Percentiles rank a stretch among this genome's conserved stretches.
These are phyloP conservation scores for Colletotrichum incanum DNA, from an alignment of 2,329 filamentous ascomycete genomes.

Conservation along the genomic window DNA sequence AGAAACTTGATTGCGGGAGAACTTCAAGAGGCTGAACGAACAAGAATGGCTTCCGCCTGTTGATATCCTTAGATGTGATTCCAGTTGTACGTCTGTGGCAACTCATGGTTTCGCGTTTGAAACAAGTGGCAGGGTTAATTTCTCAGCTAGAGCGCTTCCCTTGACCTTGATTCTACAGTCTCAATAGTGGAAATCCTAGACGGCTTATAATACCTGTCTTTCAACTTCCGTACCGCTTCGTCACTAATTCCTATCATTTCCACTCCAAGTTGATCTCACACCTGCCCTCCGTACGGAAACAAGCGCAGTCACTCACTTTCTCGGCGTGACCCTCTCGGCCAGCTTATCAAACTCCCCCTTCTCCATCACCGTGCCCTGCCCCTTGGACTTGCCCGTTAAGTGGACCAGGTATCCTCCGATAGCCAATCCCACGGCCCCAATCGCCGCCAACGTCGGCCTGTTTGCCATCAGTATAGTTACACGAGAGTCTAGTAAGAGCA, in stretches of 20 bases:
- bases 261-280: not conserved
- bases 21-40: too few relatives aligned
- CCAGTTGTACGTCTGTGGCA: too few relatives aligned
- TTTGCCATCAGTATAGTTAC: not conserved
- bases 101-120: too few relatives aligned
- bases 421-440: conserved; percentile 30
- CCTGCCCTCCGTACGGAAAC: not conserved
- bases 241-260: too few relatives aligned
- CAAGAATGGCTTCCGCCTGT: too few relatives aligned
- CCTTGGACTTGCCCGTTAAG: conserved; percentile 33
- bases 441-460: conserved; percentile 37
- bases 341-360: conserved; percentile 24
- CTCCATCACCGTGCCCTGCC: not conserved
- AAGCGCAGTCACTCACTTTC: not conserved
- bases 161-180: too few relatives aligned
- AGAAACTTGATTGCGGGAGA: too few relatives aligned
- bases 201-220: not conserved
- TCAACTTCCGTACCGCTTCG: not conserved
- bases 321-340: not conserved
- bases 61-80: too few relatives aligned
- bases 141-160: too few relatives aligned
- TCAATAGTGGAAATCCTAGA: too few relatives aligned
- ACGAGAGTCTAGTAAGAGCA: not conserved
- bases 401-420: conserved; percentile 36
- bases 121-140: too few relatives aligned